Conservation (phyloP, 768 basidiomycete species). For the Mycena polygramma region DNA sequence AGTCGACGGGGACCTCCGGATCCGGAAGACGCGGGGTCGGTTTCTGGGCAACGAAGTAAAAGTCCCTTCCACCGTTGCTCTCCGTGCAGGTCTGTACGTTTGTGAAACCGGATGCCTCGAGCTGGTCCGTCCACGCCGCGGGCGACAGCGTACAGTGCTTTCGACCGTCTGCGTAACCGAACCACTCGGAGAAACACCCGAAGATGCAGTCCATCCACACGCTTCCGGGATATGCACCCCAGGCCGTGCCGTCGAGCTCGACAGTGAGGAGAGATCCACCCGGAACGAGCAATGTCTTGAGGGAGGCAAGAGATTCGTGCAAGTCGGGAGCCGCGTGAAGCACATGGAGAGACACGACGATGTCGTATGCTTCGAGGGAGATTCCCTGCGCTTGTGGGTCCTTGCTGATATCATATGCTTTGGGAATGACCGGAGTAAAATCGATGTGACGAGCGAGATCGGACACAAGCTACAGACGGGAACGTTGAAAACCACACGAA, state of each 20-base stretch:
- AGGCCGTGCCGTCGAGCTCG: slow-evolving; percentile 14
- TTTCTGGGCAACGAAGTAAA: slow-evolving; percentile 17
- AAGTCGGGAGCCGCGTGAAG: slow-evolving; percentile 19
- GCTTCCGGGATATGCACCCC: slow-evolving; percentile 6
- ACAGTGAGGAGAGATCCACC: slow-evolving; percentile 15
- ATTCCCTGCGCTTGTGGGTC: slow-evolving; percentile 6
- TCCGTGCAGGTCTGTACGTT: slow-evolving; percentile 13
- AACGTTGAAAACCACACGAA: background rate
- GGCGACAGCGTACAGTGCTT: slow-evolving; percentile 22
- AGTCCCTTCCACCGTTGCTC: background rate
- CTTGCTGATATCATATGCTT: slow-evolving; percentile 19
- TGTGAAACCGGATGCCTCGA: background rate
- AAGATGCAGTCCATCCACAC: slow-evolving; percentile 24
- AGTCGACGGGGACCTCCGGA: no score
- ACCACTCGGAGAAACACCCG: slow-evolving; percentile 25
- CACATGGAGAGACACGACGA: slow-evolving; percentile 14
- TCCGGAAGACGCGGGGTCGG: no score
- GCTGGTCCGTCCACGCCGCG: slow-evolving; percentile 1
- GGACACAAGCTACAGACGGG: background rate
- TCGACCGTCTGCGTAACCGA: slow-evolving; percentile 14
- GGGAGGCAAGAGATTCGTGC: background rate
- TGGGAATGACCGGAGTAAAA: background rate
- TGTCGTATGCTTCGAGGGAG: slow-evolving; percentile 2
- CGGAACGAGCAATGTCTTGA: slow-evolving; percentile 14
- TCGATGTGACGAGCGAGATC: slow-evolving; percentile 8